A percentile compares a stretch with the other conserved stretches of the same genome.
Conservation (phyloP, 2,329 filamentous ascomycete species). For the Chalara sp. region DNA sequence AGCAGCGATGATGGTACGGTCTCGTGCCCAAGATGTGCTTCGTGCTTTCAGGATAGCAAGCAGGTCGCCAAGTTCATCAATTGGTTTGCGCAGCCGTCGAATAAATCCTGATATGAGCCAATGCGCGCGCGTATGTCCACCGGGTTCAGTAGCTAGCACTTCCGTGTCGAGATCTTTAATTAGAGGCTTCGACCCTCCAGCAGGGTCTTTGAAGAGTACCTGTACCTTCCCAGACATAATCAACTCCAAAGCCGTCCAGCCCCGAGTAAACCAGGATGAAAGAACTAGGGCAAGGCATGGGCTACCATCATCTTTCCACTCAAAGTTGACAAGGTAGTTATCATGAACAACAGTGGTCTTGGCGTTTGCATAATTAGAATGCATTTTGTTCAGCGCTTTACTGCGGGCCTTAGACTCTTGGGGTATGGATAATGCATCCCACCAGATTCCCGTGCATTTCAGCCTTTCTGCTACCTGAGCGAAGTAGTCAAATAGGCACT, state of each 20-base stretch:
- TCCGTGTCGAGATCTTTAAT: too few relatives aligned
- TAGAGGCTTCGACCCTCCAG: too few relatives aligned
- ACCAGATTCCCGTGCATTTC: neutral
- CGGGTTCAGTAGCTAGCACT: too few relatives aligned
- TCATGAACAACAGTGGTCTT: neutral
- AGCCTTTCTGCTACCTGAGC: neutral
- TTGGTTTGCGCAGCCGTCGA: too few relatives aligned
- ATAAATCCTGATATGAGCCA: too few relatives aligned
- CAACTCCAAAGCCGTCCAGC: neutral
- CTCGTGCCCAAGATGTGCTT: too few relatives aligned
- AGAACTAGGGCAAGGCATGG: neutral
- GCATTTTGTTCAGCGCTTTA: neutral
- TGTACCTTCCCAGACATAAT: neutral
- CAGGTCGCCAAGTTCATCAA: too few relatives aligned
- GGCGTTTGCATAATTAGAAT: neutral
- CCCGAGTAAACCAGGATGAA: neutral
- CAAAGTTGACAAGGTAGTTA: neutral
- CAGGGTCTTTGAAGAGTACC: neutral
- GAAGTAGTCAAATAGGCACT: neutral
- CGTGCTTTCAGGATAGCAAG: too few relatives aligned
- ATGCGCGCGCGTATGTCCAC: too few relatives aligned
- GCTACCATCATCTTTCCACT: neutral
- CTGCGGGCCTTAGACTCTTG: neutral
- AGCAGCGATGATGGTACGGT: too few relatives aligned
- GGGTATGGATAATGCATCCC: neutral